Base-by-base conservation (phyloP, 2,329 filamentous ascomycete genomes). In the Aspergillus versicolor region DNA sequence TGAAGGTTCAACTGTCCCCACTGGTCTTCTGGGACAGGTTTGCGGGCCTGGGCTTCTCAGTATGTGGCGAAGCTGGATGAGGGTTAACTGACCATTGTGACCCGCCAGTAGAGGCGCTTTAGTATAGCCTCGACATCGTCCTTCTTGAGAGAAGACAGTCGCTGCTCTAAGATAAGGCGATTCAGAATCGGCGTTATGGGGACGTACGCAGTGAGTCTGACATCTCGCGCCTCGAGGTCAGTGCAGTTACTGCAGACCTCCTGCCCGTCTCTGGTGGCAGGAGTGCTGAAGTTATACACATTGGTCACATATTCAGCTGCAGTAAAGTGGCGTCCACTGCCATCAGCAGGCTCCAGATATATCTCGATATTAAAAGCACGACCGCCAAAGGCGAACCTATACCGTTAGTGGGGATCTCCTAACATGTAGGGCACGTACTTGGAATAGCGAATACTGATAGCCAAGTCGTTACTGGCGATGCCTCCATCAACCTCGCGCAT, bases 241-340 rank as follows among this genome's bases (percentile, higher is more conserved):
- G 21, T 38, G 19, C 51, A 53, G 13, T 53, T 53, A 13, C 51
- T 45, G 19, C 51, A 53, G 0, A 37, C 50, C 9, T 46, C 45
- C n/a, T 48, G 45, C 0, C 45, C 45, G 32, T 38, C 37, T 2
- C 13, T 17, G 4, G 19, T 37, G 17, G 27, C 30, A 13, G 41
- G 51, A 5, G 42, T 44, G n/a, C 51, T 53, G 42, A 53, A 53
- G 27, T 43, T 53, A 19, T 46, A 53, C 9, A 53, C 51, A 6
- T 53, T 48, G 30, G 45, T 48, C 17, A 48, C 45, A 12, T 48
- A 48, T 24, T 48, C 51, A 21, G 24, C 30, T 8, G 43, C 27
- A 0, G 40, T 45, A 6, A 43, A 46, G 27, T 53, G n/a, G 11
- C 32, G 42, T 24, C 51, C 21, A 17, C 19, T 45, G 5, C 32